Base-by-base conservation (phyloP, 331 rosid species). In the Rosa hybrid region DNA sequence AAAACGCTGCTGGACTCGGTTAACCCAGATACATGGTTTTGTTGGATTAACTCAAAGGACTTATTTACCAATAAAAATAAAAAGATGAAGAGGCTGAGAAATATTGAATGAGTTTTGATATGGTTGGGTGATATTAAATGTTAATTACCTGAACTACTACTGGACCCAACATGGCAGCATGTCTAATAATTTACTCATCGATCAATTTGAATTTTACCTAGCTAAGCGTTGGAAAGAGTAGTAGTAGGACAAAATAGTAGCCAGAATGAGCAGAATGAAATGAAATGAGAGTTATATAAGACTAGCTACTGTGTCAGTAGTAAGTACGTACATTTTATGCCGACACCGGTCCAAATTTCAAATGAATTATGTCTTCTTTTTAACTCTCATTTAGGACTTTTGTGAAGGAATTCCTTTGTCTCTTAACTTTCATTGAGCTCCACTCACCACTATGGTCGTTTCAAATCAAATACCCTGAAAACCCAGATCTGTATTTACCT, bases 321-420 rank as follows among this genome's bases (percentile, higher is more conserved):
- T 23, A 11, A 10, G 44, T 17, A 38, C 46, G 25, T 68, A 18
- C 45, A 30, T 65, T 14, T 14, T 68, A 68, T 18, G 72, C 49
- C 72, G 27, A 41, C 72, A 68, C 27, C 27, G 7, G 12, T 18
- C 72, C 27, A 68, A 39, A 68, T 68, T 68, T 16, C 49, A 17
- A 65, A 65, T 34, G 12, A 30, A 65, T 34, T 14, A 65, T 65
- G 46, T 16, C 46, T 14, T 38, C 42, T 14, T 39, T 7, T 16
- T 34, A 34, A 65, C 71, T 62, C 41, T 59, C 27, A 59, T 59
- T 21, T 59, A 34, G 34, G 9, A 59, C 30, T 59, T 60, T 62
- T 62, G 68, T 62, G 68, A 62, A 62, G 68, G 68, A 62, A 62
- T 65, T 65, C 45, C 71, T 30, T 7, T 65, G 12, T 34, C 71